A percentile compares a stretch with the other conserved stretches of the same genome.
Evolutionary conservation across 805 yeast species (phyloP).

Genomic region (Scheffersomyces stipitis): DNA sequence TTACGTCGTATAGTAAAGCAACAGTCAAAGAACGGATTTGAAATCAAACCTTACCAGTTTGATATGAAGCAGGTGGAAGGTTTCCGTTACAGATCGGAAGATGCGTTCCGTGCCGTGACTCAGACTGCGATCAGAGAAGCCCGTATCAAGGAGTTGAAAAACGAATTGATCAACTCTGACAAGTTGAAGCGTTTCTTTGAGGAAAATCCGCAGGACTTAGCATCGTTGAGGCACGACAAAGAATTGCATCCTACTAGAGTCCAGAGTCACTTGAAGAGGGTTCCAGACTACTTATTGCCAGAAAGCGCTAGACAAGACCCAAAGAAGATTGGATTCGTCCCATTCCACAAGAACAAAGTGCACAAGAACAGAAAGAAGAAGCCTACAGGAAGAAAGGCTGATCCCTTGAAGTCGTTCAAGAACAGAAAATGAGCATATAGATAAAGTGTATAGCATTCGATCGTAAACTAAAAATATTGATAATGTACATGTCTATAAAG

Average conservation of each 20-base stretch:
- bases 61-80: slow-evolving; percentile 92
- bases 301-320: slow-evolving; percentile 61
- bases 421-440: slow-evolving; percentile 12
- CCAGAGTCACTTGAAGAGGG: slow-evolving; percentile 84
- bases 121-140: slow-evolving; percentile 89
- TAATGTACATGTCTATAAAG: too few species aligned
- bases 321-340: slow-evolving; percentile 66
- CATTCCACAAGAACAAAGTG: slow-evolving; percentile 59
- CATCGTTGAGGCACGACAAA: slow-evolving; percentile 86
- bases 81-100: slow-evolving; percentile 94
- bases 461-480: too few species aligned
- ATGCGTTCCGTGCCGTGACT: slow-evolving; percentile 94
- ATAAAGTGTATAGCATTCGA: too few species aligned
- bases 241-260: slow-evolving; percentile 80
- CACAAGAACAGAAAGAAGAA: slow-evolving; percentile 42
- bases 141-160: slow-evolving; percentile 81
- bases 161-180: slow-evolving; percentile 84
- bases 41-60: slow-evolving; percentile 83
- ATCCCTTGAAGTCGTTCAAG: slow-evolving; percentile 60
- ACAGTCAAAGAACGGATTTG: slow-evolving; percentile 71
- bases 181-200: slow-evolving; percentile 92
- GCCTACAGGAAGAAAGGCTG: slow-evolving; percentile 44
- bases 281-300: slow-evolving; percentile 90
- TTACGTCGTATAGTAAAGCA: slow-evolving; percentile 72
- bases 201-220: slow-evolving; percentile 94